phyloP scores from a whole-genome alignment of 2,329 filamentous ascomycete genomes.

The Fusarium aywerte region DNA sequence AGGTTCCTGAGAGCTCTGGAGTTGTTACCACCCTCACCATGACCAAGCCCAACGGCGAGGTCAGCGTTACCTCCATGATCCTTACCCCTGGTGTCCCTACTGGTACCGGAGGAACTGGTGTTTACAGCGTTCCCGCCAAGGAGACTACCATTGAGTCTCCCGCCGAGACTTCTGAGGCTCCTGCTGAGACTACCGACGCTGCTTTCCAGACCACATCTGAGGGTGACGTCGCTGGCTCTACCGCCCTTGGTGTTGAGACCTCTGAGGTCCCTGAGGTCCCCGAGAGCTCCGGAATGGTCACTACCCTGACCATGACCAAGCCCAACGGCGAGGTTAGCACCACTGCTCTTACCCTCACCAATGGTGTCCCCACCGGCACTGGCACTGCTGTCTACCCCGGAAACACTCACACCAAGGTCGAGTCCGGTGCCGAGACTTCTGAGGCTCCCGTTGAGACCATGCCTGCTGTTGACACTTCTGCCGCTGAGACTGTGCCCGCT shows the following conservation, averaged over 20 bases:
- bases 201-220: conserved; percentile 17
- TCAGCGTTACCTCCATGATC: conserved; percentile 27
- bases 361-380: conserved; percentile 27
- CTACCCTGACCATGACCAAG: conserved; percentile 36
- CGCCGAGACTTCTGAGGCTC: conserved; percentile 27
- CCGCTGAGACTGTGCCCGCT: background rate
- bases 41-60: conserved; percentile 33
- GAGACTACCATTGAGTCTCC: conserved; percentile 37
- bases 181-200: conserved; percentile 20
- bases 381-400: conserved; percentile 25
- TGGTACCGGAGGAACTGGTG: conserved; percentile 15
- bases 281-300: conserved; percentile 19
- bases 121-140: conserved; percentile 31
- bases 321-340: conserved; percentile 29
- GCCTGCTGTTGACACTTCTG: conserved; percentile 4
- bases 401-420: conserved; percentile 3
- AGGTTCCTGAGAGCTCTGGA: conserved; percentile 4
- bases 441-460: conserved; percentile 10
- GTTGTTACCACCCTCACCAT: conserved; percentile 32
- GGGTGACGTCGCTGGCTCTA: conserved; percentile 23
- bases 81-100: conserved; percentile 26
- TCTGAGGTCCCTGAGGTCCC: conserved; percentile 17
- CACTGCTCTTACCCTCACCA: conserved; percentile 27
- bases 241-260: conserved; percentile 27
- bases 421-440: conserved; percentile 14